A percentile compares a stretch with the other conserved stretches of the same genome.
Evolutionary conservation across 2,329 filamentous ascomycete species (phyloP).

Genomic region (Verticillium nonalfalfae): DNA sequence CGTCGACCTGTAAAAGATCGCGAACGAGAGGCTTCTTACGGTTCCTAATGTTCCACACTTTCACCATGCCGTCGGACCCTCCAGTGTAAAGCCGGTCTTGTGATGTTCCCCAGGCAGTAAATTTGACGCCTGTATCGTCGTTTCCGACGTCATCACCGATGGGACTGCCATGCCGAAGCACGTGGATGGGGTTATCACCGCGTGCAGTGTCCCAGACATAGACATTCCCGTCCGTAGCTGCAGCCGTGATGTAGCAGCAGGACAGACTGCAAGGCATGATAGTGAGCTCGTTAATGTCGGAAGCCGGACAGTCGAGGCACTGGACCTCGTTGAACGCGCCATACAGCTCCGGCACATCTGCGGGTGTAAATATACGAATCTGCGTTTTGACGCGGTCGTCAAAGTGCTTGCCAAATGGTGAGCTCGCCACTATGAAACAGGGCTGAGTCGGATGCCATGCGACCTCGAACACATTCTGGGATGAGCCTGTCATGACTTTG

Average conservation of each 20-base stretch:
- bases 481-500: slow-evolving; percentile 41
- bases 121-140: slow-evolving; percentile 58
- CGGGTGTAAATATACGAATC: slow-evolving; percentile 44
- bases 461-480: slow-evolving; percentile 59
- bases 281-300: slow-evolving; percentile 57
- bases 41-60: slow-evolving; percentile 55
- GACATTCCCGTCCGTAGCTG: slow-evolving; percentile 54
- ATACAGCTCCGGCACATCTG: slow-evolving; percentile 18
- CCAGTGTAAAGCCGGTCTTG: slow-evolving; percentile 56
- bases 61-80: slow-evolving; percentile 56
- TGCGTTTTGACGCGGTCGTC: slow-evolving; percentile 45
- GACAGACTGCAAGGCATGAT: slow-evolving; percentile 47
- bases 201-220: slow-evolving; percentile 58
- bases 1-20: slow-evolving; percentile 46
- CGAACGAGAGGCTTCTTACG: slow-evolving; percentile 38
- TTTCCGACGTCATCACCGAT: slow-evolving; percentile 30
- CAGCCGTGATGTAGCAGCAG: slow-evolving; percentile 51
- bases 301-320: slow-evolving; percentile 50
- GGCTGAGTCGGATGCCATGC: slow-evolving; percentile 52
- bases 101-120: slow-evolving; percentile 53
- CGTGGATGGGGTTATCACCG: slow-evolving; percentile 49
- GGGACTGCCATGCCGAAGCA: slow-evolving; percentile 44
- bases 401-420: slow-evolving; percentile 38
- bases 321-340: slow-evolving; percentile 39
- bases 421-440: slow-evolving; percentile 52